These are phyloP conservation scores for Ogataea parapolymorpha DNA, from an alignment of 805 yeast genomes.

Conservation along the genomic window DNA sequence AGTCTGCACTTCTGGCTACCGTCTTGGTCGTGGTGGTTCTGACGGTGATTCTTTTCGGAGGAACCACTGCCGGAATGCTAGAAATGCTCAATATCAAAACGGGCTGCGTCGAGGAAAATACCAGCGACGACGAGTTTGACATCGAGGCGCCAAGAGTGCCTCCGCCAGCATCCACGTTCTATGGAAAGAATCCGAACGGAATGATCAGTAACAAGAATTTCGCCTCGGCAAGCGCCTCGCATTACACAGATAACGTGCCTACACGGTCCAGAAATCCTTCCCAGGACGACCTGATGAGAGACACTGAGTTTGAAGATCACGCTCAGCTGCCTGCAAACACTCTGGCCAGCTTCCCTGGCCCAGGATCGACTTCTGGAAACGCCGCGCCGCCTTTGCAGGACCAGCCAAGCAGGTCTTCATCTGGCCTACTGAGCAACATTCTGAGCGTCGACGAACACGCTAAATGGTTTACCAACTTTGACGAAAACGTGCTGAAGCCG, in stretches of 20 bases:
- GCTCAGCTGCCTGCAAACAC: constrained; percentile 33
- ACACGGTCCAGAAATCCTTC: constrained; percentile 26
- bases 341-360: constrained; percentile 21
- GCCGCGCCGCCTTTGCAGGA: constrained; percentile 7
- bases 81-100: constrained; percentile 91
- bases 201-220: constrained; percentile 19
- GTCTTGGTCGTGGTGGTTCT: constrained; percentile 94
- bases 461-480: constrained; percentile 90
- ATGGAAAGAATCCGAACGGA: constrained; percentile 9
- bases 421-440: constrained; percentile 29
- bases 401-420: neutral
- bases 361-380: constrained; percentile 11
- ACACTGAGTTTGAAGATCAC: constrained; percentile 34
- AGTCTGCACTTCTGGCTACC: constrained; percentile 85
- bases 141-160: constrained; percentile 60
- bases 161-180: constrained; percentile 20
- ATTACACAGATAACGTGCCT: constrained; percentile 22
- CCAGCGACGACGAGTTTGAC: constrained; percentile 93
- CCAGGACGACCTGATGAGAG: constrained; percentile 29
- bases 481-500: constrained; percentile 90
- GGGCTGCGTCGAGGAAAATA: constrained; percentile 81
- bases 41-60: constrained; percentile 95
- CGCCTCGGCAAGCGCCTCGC: constrained; percentile 17
- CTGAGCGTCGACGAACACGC: constrained; percentile 62
- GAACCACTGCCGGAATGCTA: constrained; percentile 97